These are phyloP conservation scores for Cordyceps javanica DNA, from an alignment of 2,329 filamentous ascomycete genomes.

Conservation along the genomic window DNA sequence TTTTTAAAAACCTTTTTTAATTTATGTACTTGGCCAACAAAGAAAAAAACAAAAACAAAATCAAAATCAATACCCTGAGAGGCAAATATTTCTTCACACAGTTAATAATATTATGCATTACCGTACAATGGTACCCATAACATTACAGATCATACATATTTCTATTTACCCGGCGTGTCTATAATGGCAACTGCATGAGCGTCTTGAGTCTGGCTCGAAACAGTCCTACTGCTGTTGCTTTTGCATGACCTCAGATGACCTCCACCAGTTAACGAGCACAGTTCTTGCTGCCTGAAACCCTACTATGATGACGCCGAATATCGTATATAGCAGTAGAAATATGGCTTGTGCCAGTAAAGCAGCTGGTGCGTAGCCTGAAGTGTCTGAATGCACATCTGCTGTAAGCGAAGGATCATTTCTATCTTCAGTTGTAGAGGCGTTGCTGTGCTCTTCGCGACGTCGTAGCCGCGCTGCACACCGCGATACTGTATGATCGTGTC, in stretches of 20 bases:
- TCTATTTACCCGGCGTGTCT: too few species aligned
- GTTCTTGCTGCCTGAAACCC: neutral
- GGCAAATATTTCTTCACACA: too few species aligned
- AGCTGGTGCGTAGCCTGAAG: neutral
- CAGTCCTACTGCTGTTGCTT: neutral
- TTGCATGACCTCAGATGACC: neutral
- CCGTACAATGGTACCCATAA: too few species aligned
- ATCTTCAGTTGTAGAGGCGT: neutral
- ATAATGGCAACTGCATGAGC: too few species aligned
- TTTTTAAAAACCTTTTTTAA: too few species aligned
- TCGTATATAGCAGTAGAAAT: neutral
- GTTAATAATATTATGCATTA: too few species aligned
- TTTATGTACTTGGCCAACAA: too few species aligned
- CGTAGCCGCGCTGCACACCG: neutral
- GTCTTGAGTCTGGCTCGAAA: neutral
- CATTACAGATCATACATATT: too few species aligned
- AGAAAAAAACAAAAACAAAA: too few species aligned
- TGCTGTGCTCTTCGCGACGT: neutral
- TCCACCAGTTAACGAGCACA: neutral
- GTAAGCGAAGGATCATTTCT: neutral
- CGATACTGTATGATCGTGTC: neutral
- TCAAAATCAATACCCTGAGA: too few species aligned
- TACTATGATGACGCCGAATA: neutral
- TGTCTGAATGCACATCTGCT: neutral
- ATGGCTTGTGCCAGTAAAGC: neutral